A percentile compares a stretch with the other conserved stretches of the same genome.
Evolutionary conservation across 208 protist species (phyloP).

Genomic region (Wallacemonas sp.): DNA sequence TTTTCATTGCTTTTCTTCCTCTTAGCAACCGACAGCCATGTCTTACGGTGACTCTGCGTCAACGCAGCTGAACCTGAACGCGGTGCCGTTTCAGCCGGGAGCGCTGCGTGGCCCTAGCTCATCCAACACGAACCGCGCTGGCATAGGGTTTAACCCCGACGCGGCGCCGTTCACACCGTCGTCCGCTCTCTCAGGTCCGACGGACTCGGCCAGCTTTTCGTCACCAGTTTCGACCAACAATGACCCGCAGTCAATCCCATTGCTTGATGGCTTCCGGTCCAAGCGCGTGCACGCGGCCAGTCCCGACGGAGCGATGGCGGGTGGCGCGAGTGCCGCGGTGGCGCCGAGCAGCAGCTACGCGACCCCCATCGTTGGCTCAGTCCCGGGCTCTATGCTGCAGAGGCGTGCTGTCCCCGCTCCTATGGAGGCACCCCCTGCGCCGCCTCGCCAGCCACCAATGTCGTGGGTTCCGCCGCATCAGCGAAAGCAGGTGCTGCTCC

Average conservation of each 20-base stretch:
- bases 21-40: background rate
- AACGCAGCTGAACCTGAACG: constrained; percentile 56
- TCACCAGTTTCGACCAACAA: background rate
- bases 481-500: background rate
- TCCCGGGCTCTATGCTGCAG: background rate
- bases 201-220: constrained; percentile 6
- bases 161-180: constrained; percentile 21
- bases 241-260: constrained; percentile 1
- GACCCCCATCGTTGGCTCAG: too few species aligned
- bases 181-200: background rate
- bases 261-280: constrained; percentile 1
- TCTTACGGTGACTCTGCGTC: too few species aligned
- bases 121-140: constrained; percentile 4
- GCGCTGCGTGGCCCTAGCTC: constrained; percentile 20
- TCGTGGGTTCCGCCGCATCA: constrained; percentile 5
- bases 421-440: too few species aligned
- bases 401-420: too few species aligned
- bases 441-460: background rate
- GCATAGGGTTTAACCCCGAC: constrained; percentile 24
- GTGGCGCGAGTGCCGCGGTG: too few species aligned
- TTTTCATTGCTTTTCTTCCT: constrained; percentile 1
- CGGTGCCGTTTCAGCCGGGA: constrained; percentile 60
- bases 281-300: background rate
- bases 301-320: background rate
- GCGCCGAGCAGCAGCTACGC: background rate